Percentiles rank a stretch among this genome's conserved stretches.
Evolutionary conservation across 352 stramenopile genomes (phyloP).

Genomic region (Phytophthora macrochlamydospora): DNA sequence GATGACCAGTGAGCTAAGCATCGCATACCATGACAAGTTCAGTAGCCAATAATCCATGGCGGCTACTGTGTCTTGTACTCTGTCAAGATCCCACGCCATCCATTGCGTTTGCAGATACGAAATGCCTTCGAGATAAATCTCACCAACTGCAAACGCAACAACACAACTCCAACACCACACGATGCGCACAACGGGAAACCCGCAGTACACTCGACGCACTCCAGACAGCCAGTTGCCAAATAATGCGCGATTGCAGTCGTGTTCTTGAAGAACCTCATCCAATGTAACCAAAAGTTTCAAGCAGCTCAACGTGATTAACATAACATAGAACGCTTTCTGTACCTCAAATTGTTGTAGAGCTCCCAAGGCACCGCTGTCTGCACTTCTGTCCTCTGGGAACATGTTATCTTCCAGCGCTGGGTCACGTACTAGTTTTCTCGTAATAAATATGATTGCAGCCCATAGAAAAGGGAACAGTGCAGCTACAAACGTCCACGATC

Average conservation of each 20-base stretch:
- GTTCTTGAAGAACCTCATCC: constrained; percentile 52
- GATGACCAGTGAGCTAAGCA: constrained; percentile 42
- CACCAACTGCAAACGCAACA: constrained; percentile 23
- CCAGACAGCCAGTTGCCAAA: constrained; percentile 38
- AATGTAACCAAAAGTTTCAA: constrained; percentile 50
- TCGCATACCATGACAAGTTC: constrained; percentile 46
- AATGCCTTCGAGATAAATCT: constrained; percentile 36
- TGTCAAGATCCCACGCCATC: constrained; percentile 26
- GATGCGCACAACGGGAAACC: constrained; percentile 27
- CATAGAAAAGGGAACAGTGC: constrained; percentile 44
- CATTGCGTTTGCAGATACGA: constrained; percentile 26
- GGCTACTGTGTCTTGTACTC: neutral
- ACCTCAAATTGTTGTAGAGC: constrained; percentile 32
- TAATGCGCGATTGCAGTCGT: constrained; percentile 21
- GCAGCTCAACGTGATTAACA: constrained; percentile 42
- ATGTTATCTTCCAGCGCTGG: constrained; percentile 9
- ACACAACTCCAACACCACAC: constrained; percentile 33
- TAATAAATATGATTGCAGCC: constrained; percentile 22
- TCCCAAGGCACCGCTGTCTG: constrained; percentile 2
- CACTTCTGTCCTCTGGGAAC: constrained; percentile 19
- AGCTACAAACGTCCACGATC: constrained; percentile 64
- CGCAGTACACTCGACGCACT: constrained; percentile 30
- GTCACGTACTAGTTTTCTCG: constrained; percentile 9
- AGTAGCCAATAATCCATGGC: constrained; percentile 28
- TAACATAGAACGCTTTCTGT: constrained; percentile 39